Conservation (phyloP, 306 rosid genomes). For the Lathyrus sativus region DNA sequence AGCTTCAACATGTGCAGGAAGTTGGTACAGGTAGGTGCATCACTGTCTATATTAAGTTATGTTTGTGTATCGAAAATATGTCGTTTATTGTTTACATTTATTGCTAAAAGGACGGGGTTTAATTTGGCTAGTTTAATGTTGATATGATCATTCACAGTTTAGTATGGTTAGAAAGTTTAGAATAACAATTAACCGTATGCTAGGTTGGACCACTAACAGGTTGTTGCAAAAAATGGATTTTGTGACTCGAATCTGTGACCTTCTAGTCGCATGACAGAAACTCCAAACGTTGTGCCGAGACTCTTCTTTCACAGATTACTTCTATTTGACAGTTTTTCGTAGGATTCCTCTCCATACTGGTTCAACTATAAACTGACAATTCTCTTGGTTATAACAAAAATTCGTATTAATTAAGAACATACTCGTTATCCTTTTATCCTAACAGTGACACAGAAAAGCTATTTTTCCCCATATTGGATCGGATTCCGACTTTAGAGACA, state of each 20-base stretch:
- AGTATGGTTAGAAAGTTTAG: background rate
- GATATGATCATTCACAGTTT: constrained; percentile 9
- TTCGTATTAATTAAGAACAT: background rate
- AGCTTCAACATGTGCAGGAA: constrained; percentile 74
- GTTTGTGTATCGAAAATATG: background rate
- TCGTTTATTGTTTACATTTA: background rate
- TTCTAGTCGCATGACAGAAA: constrained; percentile 1
- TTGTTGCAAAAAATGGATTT: background rate
- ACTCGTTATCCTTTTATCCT: constrained; percentile 4
- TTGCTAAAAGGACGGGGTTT: constrained; percentile 1
- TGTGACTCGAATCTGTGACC: background rate
- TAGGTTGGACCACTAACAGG: background rate
- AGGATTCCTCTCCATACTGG: background rate
- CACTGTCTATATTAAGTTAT: background rate
- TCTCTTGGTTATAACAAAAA: background rate
- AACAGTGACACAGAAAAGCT: constrained; percentile 17
- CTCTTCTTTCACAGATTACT: background rate
- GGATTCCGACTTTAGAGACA: constrained; percentile 5
- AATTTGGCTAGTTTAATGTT: background rate
- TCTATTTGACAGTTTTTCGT: constrained; percentile 21
- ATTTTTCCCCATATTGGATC: background rate
- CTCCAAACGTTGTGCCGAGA: background rate
- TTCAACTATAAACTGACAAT: constrained; percentile 5
- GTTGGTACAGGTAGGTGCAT: constrained; percentile 60
- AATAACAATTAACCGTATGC: background rate